phyloP scores from a whole-genome alignment of 441 rosid species.

The Populus trichocarpa region DNA sequence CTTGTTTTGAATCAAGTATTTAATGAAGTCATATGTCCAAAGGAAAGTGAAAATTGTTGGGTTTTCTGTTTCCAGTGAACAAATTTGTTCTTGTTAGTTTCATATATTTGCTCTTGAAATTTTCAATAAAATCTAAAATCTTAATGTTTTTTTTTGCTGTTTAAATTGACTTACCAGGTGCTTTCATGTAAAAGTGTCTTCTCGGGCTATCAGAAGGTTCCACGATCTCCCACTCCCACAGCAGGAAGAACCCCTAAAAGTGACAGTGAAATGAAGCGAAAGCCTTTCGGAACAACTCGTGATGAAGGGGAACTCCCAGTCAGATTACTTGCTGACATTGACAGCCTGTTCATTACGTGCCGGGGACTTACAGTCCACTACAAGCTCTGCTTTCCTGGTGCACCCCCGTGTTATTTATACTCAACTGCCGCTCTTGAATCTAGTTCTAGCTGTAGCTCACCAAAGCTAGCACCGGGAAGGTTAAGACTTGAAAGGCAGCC shows the following conservation, averaged over 20 bases:
- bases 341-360: conserved; percentile 67
- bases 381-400: conserved; percentile 68
- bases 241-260: conserved; percentile 65
- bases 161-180: conserved; percentile 44
- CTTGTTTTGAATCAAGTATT: not conserved
- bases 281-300: conserved; percentile 43
- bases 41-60: not conserved
- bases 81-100: not conserved
- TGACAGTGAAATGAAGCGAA: conserved; percentile 67
- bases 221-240: conserved; percentile 84
- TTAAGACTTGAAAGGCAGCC: conserved; percentile 61
- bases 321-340: conserved; percentile 75
- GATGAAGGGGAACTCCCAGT: conserved; percentile 69
- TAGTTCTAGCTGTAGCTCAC: conserved; percentile 42
- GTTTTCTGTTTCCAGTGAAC: not conserved
- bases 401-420: conserved; percentile 49
- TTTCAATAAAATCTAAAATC: not conserved
- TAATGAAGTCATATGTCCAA: not conserved
- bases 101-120: not conserved
- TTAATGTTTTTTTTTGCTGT: conserved; percentile 4
- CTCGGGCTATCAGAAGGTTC: conserved; percentile 83
- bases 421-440: conserved; percentile 46
- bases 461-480: conserved; percentile 50
- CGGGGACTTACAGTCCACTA: conserved; percentile 74
- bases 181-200: conserved; percentile 84